Base-by-base conservation (phyloP, 176 grass and related monocot species). In the Chrysopogon serrulatus region DNA sequence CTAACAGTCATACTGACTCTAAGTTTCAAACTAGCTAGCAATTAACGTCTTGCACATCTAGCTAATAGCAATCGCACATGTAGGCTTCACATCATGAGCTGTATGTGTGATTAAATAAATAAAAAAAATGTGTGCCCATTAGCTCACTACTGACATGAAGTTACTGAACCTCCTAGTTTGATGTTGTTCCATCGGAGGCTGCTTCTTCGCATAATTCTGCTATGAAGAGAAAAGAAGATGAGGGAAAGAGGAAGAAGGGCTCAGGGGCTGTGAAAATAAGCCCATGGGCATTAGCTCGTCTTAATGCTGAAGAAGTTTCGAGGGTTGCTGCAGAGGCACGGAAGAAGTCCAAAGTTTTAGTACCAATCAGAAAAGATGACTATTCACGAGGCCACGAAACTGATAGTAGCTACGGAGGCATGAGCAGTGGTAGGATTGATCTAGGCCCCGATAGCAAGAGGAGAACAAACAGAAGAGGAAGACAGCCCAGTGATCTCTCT, bases 231-330 rank as follows among this genome's bases (percentile, higher is more conserved):
- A 89, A 83, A 75, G 90, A 86, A 51, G 85, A 88, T 53, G 91
- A 99, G 31, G 87, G 85, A 75, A 82, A 57, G 89, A 90, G 48
- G 53, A 99, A 89, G 78, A 94, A 83, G 83, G 88, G 88, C 84
- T 86, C 83, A 80, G 83, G 83, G 41, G 74, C 83, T 60, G 78
- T 99, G 47, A 96, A 96, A 92, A 96, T 99, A 68, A 99, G 90
- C 69, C 96, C 96, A 82, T 99, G 96, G 96, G 92, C 87, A 24
- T 62, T 99, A 67, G 96, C 96, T 84, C 93, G 96, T 74, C 89
- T 99, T 68, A 99, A 99, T 41, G 96, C 96, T 30, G 93, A 99
- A 78, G 96, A 99, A 79, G 96, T 99, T 80, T 99, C 96, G 13
- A 93, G 92, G 90, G 93, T 92, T 85, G 93, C 96, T 73, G 93